Percentiles rank a stretch among this genome's conserved stretches.
These are phyloP conservation scores for Fragaria vesca DNA, from an alignment of 306 rosid species.

Conservation along the genomic window DNA sequence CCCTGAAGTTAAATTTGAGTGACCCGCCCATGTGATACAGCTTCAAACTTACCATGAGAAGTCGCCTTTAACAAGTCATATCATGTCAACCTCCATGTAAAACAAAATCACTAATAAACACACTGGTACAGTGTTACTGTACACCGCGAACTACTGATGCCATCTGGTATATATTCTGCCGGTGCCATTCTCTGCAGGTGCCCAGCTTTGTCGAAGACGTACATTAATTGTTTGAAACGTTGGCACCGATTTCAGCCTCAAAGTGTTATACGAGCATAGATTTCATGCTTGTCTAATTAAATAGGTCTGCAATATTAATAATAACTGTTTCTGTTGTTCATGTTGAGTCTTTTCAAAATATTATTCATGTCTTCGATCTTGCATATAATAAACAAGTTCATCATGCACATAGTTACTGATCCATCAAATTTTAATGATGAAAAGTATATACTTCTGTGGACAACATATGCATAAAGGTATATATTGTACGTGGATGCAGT, in stretches of 20 bases:
- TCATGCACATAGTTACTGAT: neutral
- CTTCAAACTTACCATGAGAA: constrained; percentile 37
- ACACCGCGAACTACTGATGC: neutral
- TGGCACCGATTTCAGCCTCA: neutral
- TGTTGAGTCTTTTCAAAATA: neutral
- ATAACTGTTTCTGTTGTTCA: neutral
- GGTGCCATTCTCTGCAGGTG: neutral
- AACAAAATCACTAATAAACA: constrained; percentile 23
- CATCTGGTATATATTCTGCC: neutral
- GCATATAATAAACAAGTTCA: neutral
- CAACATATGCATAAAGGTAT: neutral
- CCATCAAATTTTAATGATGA: neutral
- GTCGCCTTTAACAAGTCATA: constrained; percentile 46
- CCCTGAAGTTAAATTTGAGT: constrained; percentile 21
- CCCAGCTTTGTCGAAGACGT: neutral
- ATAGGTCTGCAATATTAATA: neutral
- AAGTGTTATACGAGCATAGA: neutral
- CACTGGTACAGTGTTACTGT: neutral
- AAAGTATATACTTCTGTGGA: neutral
- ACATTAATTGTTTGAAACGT: neutral
- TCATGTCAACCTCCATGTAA: constrained; percentile 33
- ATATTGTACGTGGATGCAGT: neutral
- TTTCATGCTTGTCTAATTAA: neutral
- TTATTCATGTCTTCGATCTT: neutral
- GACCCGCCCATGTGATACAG: constrained; percentile 62